These are phyloP conservation scores for Dryas octopetala DNA, from an alignment of 306 rosid genomes.

Conservation along the genomic window DNA sequence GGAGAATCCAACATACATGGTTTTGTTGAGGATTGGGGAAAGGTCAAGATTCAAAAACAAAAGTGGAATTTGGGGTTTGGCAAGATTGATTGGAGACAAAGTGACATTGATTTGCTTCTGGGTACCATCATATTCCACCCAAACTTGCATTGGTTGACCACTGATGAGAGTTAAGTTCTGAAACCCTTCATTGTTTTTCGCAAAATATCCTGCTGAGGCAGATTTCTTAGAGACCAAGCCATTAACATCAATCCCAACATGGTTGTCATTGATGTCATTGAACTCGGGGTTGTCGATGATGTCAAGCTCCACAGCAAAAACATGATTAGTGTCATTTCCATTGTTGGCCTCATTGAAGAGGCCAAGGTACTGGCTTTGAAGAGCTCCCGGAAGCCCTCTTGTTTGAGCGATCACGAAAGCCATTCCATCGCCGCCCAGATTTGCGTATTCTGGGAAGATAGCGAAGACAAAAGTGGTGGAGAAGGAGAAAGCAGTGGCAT, in stretches of 20 bases:
- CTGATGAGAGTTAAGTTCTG: too few species aligned
- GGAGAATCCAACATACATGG: too few species aligned
- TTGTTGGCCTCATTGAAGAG: neutral
- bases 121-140: too few species aligned
- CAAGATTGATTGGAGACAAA: too few species aligned
- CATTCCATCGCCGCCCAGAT: conserved; percentile 8
- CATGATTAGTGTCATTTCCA: neutral
- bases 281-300: neutral
- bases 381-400: neutral
- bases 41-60: too few species aligned
- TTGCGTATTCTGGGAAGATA: neutral
- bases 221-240: conserved; percentile 5
- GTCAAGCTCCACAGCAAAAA: conserved; percentile 22
- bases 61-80: too few species aligned
- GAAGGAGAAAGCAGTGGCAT: conserved; percentile 6
- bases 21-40: too few species aligned
- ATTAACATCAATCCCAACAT: conserved; percentile 17
- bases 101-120: too few species aligned
- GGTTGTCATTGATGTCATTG: conserved; percentile 1
- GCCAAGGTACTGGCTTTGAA: conserved; percentile 3
- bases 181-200: too few species aligned
- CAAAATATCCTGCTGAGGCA: too few species aligned
- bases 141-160: too few species aligned
- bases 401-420: conserved; percentile 17
- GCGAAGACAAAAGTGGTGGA: conserved; percentile 16